Percentiles rank a stretch among this genome's conserved stretches.
These are phyloP conservation scores for Solanum gandarillasii DNA, from an alignment of 257 asterid species.

Conservation along the genomic window DNA sequence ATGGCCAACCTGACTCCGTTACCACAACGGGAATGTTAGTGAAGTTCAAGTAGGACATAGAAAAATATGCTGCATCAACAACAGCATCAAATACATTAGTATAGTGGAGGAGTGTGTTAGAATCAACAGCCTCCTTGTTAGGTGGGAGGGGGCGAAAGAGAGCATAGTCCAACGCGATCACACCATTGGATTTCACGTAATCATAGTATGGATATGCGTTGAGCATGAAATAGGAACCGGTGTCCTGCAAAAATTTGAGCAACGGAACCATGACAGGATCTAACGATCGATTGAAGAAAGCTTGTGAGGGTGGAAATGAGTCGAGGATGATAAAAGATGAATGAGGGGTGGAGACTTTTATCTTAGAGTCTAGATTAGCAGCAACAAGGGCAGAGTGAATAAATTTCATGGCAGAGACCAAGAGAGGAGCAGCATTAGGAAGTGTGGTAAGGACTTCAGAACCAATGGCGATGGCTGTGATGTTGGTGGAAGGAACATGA, in stretches of 20 bases:
- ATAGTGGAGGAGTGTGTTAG: constrained; percentile 82
- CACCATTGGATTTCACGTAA: constrained; percentile 54
- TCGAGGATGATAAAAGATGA: constrained; percentile 73
- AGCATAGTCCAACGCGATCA: constrained; percentile 75
- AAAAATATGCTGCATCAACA: constrained; percentile 82
- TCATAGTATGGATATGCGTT: constrained; percentile 82
- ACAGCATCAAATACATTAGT: constrained; percentile 89
- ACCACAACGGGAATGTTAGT: constrained; percentile 60
- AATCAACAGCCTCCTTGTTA: constrained; percentile 81
- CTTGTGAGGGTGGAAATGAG: constrained; percentile 93
- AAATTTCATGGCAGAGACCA: constrained; percentile 62
- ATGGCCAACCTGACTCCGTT: constrained; percentile 96
- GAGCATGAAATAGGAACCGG: constrained; percentile 66
- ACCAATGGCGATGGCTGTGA: constrained; percentile 74
- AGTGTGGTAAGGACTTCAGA: constrained; percentile 69
- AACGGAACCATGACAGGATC: constrained; percentile 70
- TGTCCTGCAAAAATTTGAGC: constrained; percentile 61
- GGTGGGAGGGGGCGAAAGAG: constrained; percentile 79
- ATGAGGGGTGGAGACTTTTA: constrained; percentile 79
- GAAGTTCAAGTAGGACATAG: constrained; percentile 71
- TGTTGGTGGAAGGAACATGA: constrained; percentile 73
- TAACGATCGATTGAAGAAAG: constrained; percentile 75
- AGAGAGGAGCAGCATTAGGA: constrained; percentile 73
- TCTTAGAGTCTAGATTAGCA: constrained; percentile 56
- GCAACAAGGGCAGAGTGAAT: constrained; percentile 81